These are phyloP conservation scores for Pseudozyma thailandica DNA, from an alignment of 1,284 basidiomycete species.

Conservation along the genomic window DNA sequence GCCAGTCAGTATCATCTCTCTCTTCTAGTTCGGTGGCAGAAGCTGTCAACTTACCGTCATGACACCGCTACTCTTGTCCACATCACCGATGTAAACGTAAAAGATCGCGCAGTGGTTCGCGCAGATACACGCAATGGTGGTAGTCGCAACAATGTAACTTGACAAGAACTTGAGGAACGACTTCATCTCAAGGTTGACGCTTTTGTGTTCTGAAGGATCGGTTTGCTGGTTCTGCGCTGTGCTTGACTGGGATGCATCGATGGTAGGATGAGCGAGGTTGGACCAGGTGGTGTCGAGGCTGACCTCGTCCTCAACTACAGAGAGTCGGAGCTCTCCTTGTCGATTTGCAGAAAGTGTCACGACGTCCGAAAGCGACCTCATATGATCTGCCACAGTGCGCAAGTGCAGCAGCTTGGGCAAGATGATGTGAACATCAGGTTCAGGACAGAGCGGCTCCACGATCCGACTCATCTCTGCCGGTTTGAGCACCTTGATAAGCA, in stretches of 20 bases:
- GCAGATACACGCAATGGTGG: constrained; percentile 67
- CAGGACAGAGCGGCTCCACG: constrained; percentile 65
- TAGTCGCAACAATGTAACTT: constrained; percentile 60
- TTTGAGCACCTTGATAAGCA: constrained; percentile 65
- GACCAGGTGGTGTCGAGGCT: constrained; percentile 66
- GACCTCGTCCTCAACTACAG: constrained; percentile 50
- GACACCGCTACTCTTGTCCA: constrained; percentile 51
- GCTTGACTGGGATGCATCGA: constrained; percentile 39
- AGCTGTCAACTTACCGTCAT: constrained; percentile 45
- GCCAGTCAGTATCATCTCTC: background rate
- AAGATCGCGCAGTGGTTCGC: constrained; percentile 66
- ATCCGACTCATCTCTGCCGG: constrained; percentile 61
- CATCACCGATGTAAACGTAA: constrained; percentile 67
- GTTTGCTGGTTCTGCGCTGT: constrained; percentile 24
- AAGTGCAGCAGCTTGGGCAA: constrained; percentile 61
- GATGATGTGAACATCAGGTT: constrained; percentile 64
- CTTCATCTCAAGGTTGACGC: constrained; percentile 64
- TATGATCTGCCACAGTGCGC: constrained; percentile 63
- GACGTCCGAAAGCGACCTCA: constrained; percentile 61
- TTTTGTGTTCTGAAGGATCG: constrained; percentile 37
- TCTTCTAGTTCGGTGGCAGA: background rate
- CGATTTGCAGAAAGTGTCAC: constrained; percentile 58
- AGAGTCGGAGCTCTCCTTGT: constrained; percentile 49
- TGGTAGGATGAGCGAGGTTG: constrained; percentile 54
- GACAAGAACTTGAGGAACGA: constrained; percentile 64